Conservation (phyloP, 2,329 filamentous ascomycete genomes). For the Colletotrichum ledebouriae region DNA sequence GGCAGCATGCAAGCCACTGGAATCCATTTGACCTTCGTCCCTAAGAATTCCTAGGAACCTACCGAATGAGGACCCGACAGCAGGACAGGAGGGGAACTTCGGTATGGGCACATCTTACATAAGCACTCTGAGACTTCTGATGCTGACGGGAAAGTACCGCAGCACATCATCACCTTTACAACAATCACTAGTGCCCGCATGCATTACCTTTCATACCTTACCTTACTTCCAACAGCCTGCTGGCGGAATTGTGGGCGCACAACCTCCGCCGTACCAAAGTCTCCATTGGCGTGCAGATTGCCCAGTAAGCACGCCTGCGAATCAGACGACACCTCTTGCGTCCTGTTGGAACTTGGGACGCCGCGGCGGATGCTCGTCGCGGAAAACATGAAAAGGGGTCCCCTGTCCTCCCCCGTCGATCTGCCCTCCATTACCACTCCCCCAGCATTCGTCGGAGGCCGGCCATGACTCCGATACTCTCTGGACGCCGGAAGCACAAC, state of each 20-base stretch:
- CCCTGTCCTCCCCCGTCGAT: slow-evolving; percentile 10
- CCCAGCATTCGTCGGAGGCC: slow-evolving; percentile 3
- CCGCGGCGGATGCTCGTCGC: slow-evolving; percentile 14
- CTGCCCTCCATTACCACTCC: slow-evolving; percentile 16
- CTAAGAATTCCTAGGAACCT: too few relatives aligned
- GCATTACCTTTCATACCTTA: too few relatives aligned
- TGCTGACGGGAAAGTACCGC: too few relatives aligned
- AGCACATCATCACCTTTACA: too few relatives aligned
- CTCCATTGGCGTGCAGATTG: slow-evolving; percentile 32
- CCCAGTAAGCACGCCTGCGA: slow-evolving; percentile 22
- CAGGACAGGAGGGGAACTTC: too few relatives aligned
- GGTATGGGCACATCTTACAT: too few relatives aligned
- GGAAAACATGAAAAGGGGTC: slow-evolving; percentile 13
- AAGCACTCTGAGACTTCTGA: too few relatives aligned
- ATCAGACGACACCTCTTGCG: slow-evolving; percentile 25
- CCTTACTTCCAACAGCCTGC: too few relatives aligned
- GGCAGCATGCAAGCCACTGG: too few relatives aligned
- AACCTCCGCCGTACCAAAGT: neutral
- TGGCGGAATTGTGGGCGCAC: neutral
- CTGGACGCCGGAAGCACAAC: slow-evolving; percentile 12
- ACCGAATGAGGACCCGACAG: too few relatives aligned
- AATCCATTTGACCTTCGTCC: too few relatives aligned
- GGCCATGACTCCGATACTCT: slow-evolving; percentile 3
- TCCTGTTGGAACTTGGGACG: slow-evolving; percentile 35
- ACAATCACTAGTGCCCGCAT: too few relatives aligned